Evolutionary conservation across 2,329 filamentous ascomycete genomes (phyloP), one percentile per base, ranked within the genome.

Genomic region (Trematosphaeria pertusa): DNA sequence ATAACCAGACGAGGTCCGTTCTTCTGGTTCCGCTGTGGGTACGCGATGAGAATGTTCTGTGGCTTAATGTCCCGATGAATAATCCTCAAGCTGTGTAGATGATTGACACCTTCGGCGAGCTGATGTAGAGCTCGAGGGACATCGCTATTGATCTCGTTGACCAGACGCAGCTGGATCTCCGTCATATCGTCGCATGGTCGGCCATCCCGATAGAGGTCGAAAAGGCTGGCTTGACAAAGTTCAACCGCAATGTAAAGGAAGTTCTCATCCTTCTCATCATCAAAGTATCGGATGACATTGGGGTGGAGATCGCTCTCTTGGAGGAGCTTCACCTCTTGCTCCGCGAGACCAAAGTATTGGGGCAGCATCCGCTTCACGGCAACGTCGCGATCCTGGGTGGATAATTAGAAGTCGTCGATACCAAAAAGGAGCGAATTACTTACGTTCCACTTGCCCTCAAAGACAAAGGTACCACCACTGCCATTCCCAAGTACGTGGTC

Each of bases 181-280:
- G 87, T 88, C 61, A 70, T 54, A 64, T 74, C 73, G 31, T 77
- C 75, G 18, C 65, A 62, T 5, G 64, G 63, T 10, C 71, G 61
- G 33, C 73, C 76, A 37, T 87, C 88, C 67, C 94, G 89, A 32
- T 97, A 84, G 1, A 99, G 85, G 61, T 99, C 94, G 47, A 92
- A 93, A 19, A 99, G 78, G 28, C 93, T 97, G 3, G 93, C 93
- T 30, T 93, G 91, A 64, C 94, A 99, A 5, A 96, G 83, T 72
- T 99, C 94, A 17, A 99, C 77, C 0, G 93, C 94, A 62, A 99
- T 99, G 71, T 99, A 99, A 28, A 97, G 81, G 72, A 99, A 99
- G 14, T 89, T 89, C 26, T 89, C 84, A 9, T 91, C 90, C 61
- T 89, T 87, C 62, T 96, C 89, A 62, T 96, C 92, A 37, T 92